Conservation (phyloP, 2,329 filamentous ascomycete genomes). For the Monascus ruber region DNA sequence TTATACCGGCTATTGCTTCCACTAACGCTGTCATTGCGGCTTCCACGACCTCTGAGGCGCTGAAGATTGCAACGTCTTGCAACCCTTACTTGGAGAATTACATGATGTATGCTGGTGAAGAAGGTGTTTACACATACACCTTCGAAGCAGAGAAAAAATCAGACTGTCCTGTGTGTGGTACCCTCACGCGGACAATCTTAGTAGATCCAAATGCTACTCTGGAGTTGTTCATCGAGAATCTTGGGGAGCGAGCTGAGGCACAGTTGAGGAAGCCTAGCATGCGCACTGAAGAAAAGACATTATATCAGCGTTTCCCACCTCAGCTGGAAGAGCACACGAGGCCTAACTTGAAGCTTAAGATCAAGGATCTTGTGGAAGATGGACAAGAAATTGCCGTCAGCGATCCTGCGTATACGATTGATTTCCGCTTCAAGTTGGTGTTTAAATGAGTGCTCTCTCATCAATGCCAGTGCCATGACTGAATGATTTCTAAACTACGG, state of each 20-base stretch:
- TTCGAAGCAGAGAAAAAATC: conserved; percentile 90
- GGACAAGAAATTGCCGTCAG: conserved; percentile 87
- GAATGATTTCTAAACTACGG: too few relatives aligned
- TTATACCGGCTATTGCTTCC: conserved; percentile 94
- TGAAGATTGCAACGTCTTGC: conserved; percentile 78
- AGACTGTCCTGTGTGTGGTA: conserved; percentile 90
- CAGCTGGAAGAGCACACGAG: conserved; percentile 75
- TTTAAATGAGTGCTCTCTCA: conserved; percentile 24
- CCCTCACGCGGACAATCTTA: conserved; percentile 61
- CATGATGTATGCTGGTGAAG: conserved; percentile 99
- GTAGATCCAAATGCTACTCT: conserved; percentile 63
- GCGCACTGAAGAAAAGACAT: conserved; percentile 64
- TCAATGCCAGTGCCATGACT: conserved; percentile 1
- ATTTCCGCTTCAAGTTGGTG: conserved; percentile 50
- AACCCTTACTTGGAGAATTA: conserved; percentile 85
- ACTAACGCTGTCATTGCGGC: conserved; percentile 96
- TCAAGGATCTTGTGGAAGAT: conserved; percentile 63
- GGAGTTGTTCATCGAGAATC: conserved; percentile 70
- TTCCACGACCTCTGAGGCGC: conserved; percentile 89
- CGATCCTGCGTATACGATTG: conserved; percentile 74
- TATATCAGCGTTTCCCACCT: conserved; percentile 80
- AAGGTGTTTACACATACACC: conserved; percentile 92
- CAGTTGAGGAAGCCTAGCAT: conserved; percentile 92
- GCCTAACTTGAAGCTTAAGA: conserved; percentile 66
- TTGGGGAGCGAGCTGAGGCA: conserved; percentile 73